A percentile compares a stretch with the other conserved stretches of the same genome.
Evolutionary conservation across 345 rosid genomes (phyloP).

Genomic region (Corchorus capsularis): DNA sequence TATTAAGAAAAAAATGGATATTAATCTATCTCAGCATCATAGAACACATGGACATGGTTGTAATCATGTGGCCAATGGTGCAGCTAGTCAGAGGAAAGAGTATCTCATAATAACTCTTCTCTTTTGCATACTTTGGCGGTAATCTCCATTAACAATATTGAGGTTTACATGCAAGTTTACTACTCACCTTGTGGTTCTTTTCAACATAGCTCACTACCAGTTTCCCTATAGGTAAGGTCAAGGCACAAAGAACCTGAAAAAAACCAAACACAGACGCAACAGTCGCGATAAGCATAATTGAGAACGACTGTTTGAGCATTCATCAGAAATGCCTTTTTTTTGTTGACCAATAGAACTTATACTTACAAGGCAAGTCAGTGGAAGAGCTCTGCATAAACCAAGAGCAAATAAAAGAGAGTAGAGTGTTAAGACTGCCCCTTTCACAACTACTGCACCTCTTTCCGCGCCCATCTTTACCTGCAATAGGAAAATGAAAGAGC

Average conservation of each 20-base stretch:
- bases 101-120: neutral
- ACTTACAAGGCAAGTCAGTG: slow-evolving; percentile 72
- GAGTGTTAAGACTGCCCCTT: slow-evolving; percentile 43
- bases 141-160: neutral
- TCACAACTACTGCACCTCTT: slow-evolving; percentile 57
- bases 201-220: slow-evolving; percentile 62
- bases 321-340: neutral
- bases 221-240: slow-evolving; percentile 76
- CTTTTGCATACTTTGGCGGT: neutral
- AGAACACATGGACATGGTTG: neutral
- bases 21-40: neutral
- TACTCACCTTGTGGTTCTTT: slow-evolving; percentile 70
- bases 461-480: slow-evolving; percentile 82
- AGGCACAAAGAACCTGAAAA: slow-evolving; percentile 63
- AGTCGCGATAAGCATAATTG: neutral
- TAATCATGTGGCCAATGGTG: neutral
- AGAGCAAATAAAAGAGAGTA: slow-evolving; percentile 52
- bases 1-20: neutral
- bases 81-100: neutral
- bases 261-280: slow-evolving; percentile 11
- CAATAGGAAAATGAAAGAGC: neutral
- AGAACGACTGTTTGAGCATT: neutral
- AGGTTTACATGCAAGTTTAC: neutral
- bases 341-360: slow-evolving; percentile 1
- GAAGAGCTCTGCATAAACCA: slow-evolving; percentile 59